Conservation (phyloP, 805 yeast genomes). For the Cyberlindnera mrakii region DNA sequence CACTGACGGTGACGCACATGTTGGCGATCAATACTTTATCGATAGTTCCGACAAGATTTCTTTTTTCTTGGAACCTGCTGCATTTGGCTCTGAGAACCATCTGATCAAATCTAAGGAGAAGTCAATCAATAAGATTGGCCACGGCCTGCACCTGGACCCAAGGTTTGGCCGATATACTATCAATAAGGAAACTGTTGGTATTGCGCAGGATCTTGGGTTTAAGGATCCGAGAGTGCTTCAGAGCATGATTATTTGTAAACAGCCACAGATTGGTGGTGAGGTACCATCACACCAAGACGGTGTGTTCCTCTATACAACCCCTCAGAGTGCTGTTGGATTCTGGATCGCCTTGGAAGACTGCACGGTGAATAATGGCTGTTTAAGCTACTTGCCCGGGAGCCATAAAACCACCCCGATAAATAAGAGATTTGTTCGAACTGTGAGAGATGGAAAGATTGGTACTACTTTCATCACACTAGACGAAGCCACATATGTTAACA, state of each 20-base stretch:
- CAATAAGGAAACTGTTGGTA: conserved; percentile 39
- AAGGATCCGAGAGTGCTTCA: conserved; percentile 68
- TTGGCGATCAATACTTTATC: conserved; percentile 70
- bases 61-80: conserved; percentile 67
- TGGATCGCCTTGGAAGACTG: conserved; percentile 82
- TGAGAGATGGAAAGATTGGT: conserved; percentile 46
- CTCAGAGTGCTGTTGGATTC: conserved; percentile 68
- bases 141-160: conserved; percentile 60
- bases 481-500: conserved; percentile 21
- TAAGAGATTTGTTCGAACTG: conserved; percentile 55
- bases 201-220: conserved; percentile 48
- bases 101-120: conserved; percentile 45
- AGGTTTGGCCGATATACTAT: conserved; percentile 44
- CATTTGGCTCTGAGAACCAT: conserved; percentile 49
- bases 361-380: conserved; percentile 58
- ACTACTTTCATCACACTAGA: conserved; percentile 44
- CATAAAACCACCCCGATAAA: conserved; percentile 52
- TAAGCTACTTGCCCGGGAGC: conserved; percentile 64
- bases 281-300: conserved; percentile 80
- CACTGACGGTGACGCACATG: conserved; percentile 44
- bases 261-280: conserved; percentile 64
- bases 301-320: conserved; percentile 64
- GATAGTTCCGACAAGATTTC: conserved; percentile 63
- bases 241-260: conserved; percentile 75
- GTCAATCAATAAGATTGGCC: conserved; percentile 76